These are phyloP conservation scores for Chalciporus pseudorubinellus DNA, from an alignment of 768 basidiomycete species.

Conservation along the genomic window DNA sequence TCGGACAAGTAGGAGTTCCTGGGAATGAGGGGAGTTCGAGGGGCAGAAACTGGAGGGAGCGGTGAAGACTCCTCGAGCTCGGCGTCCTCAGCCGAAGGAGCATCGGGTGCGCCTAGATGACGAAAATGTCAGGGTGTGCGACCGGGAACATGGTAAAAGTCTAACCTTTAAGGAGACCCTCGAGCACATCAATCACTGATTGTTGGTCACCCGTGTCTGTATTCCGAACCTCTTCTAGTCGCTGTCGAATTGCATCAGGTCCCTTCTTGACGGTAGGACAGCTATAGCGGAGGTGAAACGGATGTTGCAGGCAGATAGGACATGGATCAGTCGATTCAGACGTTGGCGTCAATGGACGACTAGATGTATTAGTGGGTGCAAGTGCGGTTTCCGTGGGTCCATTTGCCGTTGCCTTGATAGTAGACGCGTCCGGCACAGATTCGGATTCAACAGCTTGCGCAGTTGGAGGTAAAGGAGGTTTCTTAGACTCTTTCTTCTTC, in stretches of 20 bases:
- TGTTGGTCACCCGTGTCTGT: constrained; percentile 16
- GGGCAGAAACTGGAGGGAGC: constrained; percentile 2
- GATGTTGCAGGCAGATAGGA: constrained; percentile 44
- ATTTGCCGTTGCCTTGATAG: background rate
- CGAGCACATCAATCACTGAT: constrained; percentile 42
- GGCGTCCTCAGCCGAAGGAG: background rate
- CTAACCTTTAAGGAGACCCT: constrained; percentile 29
- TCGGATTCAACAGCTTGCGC: background rate
- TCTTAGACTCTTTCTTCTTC: constrained; percentile 9
- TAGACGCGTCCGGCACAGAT: background rate
- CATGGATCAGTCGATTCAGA: constrained; percentile 28
- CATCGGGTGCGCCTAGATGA: constrained; percentile 3
- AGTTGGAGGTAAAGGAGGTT: background rate
- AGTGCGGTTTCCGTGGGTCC: background rate
- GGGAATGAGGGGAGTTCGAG: constrained; percentile 24
- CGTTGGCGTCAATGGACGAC: background rate
- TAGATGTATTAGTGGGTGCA: background rate
- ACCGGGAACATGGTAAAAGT: constrained; percentile 2
- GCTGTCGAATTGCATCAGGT: constrained; percentile 40
- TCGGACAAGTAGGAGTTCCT: constrained; percentile 34
- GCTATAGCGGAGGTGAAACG: constrained; percentile 46
- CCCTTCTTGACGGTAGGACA: constrained; percentile 51
- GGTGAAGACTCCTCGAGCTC: background rate
- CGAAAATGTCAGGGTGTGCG: constrained; percentile 8
- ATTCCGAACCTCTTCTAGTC: constrained; percentile 43